Evolutionary conservation across 2,329 filamentous ascomycete genomes (phyloP), one percentile per base, ranked within the genome.

Genomic region (Phialophora macrospora): DNA sequence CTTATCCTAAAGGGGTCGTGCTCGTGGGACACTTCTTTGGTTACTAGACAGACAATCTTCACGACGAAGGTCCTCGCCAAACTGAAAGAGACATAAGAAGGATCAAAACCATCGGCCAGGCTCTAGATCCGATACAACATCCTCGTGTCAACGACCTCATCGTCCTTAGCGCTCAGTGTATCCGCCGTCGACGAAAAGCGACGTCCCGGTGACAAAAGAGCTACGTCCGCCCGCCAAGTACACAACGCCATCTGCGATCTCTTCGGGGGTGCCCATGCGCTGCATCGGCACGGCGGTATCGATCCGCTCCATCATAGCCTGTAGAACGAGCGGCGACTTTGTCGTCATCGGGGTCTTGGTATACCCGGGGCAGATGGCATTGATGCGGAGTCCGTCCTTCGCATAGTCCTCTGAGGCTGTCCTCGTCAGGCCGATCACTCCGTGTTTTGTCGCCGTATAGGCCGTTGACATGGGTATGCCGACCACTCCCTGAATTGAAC

Each of bases 111-210:
- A 8, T 30, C 28, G 28, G 28, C 28, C 1, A 30, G 28, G 28
- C 28, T 30, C 28, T 8, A 30, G 5, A 30, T 8, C 28, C 28
- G 28, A 30, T 8, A 9, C 6, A 30, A 9, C 28, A 6, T 30
- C 6, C 28, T 30, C 28, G 28, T 9, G 28, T 9, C 28, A 30
- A 30, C 28, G 28, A 30, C 7, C 28, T 30, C 28, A 30, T 30
- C 28, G 28, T 30, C 28, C 7, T 52, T 59, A 59, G 14, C 44
- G 44, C 38, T 48, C 38, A 1, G 79, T 81, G 73, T 92, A 89
- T 0, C 90, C 90, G 11, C 90, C 90, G 73, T 92, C 90, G 56
- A 92, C 88, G 34, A 88, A 79, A 74, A 92, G 74, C 70, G 90
- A 88, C 38, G 85, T 84, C 0, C 87, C 88, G 0, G 88, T 90